Percentiles rank a stretch among this genome's conserved stretches.
Evolutionary conservation across 306 rosid genomes (phyloP).

Genomic region (cucumber (Cucumis sativus)): Cucumber_9930_V3 NC_026660.2:1221001-1221500

Average conservation of each 20-base stretch:
- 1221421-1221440: slow-evolving; percentile 50
- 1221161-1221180: slow-evolving; percentile 61
- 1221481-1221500: slow-evolving; percentile 89
- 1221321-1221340: background rate
- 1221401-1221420: slow-evolving; percentile 9
- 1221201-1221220: slow-evolving; percentile 34
- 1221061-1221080: slow-evolving; percentile 39
- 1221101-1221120: slow-evolving; percentile 76
- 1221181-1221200: slow-evolving; percentile 85
- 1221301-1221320: background rate
- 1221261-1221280: background rate
- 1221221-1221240: background rate
- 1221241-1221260: background rate
- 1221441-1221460: slow-evolving; percentile 77
- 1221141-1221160: slow-evolving; percentile 83
- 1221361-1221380: background rate
- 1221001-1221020: background rate
- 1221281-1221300: background rate
- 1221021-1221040: background rate
- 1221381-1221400: background rate
- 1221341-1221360: background rate
- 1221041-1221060: background rate
- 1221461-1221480: slow-evolving; percentile 95
- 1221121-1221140: slow-evolving; percentile 91
- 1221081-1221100: slow-evolving; percentile 77